Conservation (phyloP, 176 grass and related monocot genomes). For the Cenchrus americanus region DNA sequence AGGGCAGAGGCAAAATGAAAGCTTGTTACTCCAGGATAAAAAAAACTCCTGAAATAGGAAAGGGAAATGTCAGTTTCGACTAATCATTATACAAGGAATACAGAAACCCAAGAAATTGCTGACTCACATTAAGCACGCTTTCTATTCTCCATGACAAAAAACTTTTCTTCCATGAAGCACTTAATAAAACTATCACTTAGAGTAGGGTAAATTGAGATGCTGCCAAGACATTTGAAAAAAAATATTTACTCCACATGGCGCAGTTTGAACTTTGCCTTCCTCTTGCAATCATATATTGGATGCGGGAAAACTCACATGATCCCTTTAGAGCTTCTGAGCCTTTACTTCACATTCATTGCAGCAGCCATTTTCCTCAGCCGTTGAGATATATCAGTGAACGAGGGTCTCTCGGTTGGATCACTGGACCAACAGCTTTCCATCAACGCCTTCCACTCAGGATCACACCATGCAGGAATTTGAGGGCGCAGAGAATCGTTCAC, state of each 20-base stretch:
- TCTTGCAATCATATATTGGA: constrained; percentile 33
- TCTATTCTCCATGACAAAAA: constrained; percentile 9
- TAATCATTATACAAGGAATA: not conserved
- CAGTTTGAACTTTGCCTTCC: constrained; percentile 36
- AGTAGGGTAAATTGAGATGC: constrained; percentile 32
- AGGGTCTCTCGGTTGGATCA: constrained; percentile 81
- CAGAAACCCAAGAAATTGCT: not conserved
- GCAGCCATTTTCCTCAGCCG: constrained; percentile 92
- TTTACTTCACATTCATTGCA: constrained; percentile 84
- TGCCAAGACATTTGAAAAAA: constrained; percentile 20
- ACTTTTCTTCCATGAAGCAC: constrained; percentile 18
- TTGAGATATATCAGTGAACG: constrained; percentile 95
- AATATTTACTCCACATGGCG: constrained; percentile 36
- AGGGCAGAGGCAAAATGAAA: constrained; percentile 28
- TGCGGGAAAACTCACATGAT: constrained; percentile 28
- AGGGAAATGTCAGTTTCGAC: constrained; percentile 16
- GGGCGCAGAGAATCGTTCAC: constrained; percentile 82
- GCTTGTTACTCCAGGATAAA: constrained; percentile 29
- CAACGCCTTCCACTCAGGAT: constrained; percentile 97
- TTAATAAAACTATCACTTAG: constrained; percentile 33
- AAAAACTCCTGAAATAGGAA: constrained; percentile 43
- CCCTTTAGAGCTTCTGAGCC: constrained; percentile 3
- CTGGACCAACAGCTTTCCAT: constrained; percentile 89
- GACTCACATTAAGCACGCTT: constrained; percentile 42
- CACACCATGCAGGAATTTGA: constrained; percentile 91